phyloP scores from a whole-genome alignment of 1,284 basidiomycete species.

The Papiliotrema nemorosa region DNA sequence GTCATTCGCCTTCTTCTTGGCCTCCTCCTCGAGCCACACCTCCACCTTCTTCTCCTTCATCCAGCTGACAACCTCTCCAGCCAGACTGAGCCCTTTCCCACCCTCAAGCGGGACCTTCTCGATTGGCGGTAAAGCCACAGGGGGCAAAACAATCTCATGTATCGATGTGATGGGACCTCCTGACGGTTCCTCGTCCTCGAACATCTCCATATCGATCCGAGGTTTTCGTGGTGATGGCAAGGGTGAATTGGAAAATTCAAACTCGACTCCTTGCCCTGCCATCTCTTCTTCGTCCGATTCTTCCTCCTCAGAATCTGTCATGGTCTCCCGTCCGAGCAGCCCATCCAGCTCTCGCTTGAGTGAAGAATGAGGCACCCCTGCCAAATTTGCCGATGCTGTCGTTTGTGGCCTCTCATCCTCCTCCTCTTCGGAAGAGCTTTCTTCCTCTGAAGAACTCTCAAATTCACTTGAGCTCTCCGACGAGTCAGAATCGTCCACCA shows the following conservation, averaged over 20 bases:
- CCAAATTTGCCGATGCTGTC: background rate
- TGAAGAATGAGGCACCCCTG: background rate
- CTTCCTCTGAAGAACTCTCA: conserved; percentile 20
- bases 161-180: conserved; percentile 39
- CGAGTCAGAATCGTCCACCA: conserved; percentile 6
- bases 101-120: conserved; percentile 31
- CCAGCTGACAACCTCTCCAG: conserved; percentile 50
- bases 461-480: conserved; percentile 29
- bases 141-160: conserved; percentile 48
- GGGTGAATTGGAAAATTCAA: conserved; percentile 17
- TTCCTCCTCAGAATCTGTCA: background rate
- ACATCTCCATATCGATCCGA: conserved; percentile 9
- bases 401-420: background rate
- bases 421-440: conserved; percentile 3
- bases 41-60: conserved; percentile 42
- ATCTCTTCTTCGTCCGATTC: conserved; percentile 14
- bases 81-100: conserved; percentile 35
- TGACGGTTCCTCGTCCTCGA: conserved; percentile 21
- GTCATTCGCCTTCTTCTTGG: background rate
- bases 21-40: conserved; percentile 23
- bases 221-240: conserved; percentile 9
- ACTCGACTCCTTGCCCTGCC: conserved; percentile 18
- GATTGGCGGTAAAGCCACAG: conserved; percentile 43
- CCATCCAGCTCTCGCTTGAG: conserved; percentile 8
- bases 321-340: conserved; percentile 7